Base-by-base conservation (phyloP, 2,329 filamentous ascomycete genomes). In the Fusarium sp. region DNA sequence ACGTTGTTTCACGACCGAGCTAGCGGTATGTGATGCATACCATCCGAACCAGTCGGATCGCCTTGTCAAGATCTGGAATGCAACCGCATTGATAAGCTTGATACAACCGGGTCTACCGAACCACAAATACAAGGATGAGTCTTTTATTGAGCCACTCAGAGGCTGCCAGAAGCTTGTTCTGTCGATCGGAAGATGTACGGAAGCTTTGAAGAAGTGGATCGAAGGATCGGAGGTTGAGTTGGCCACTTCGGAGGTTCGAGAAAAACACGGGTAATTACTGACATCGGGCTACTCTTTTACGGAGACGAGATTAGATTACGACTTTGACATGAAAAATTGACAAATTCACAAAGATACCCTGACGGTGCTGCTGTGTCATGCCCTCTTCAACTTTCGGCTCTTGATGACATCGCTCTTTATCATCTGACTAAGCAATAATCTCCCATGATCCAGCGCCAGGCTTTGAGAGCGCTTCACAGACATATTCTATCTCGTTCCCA, bases 151-250 rank as follows among this genome's bases (percentile, higher is more conserved):
- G 9, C 49, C 33, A 27, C 13, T 27, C 4, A 33, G 33, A 17
- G 33, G 9, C 13, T 36, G 36, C 33, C 17, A 52, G 18, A 52
- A 38, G 22, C 33, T 38, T 9, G 7, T 15, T 38, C 18, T 11
- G 18, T 38, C 13, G 49, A 38, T 52, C 49, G 49, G 49, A 52
- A 52, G 47, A 18, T 15, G 31, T 52, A 52, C 47, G 47, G 47
- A 52, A 52, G 49, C 33, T 52, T 50, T 36, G 13, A 14, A 8
- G 33, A 36, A 27, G 33, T 52, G 49, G 49, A 27, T 52, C 31
- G 13, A 20, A n/a, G 18, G 31, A 52, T 52, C 49, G 49, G 49
- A 52, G 49, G 49, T 52, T 52, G 49, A 9, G 22, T 4, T 27
- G 18, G 33, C 33, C 17, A 27, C 22, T 38, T 52, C 49, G 49